Evolutionary conservation across 495 filamentous ascomycete genomes (phyloP).

Genomic region (Sordaria brevicollis): DNA sequence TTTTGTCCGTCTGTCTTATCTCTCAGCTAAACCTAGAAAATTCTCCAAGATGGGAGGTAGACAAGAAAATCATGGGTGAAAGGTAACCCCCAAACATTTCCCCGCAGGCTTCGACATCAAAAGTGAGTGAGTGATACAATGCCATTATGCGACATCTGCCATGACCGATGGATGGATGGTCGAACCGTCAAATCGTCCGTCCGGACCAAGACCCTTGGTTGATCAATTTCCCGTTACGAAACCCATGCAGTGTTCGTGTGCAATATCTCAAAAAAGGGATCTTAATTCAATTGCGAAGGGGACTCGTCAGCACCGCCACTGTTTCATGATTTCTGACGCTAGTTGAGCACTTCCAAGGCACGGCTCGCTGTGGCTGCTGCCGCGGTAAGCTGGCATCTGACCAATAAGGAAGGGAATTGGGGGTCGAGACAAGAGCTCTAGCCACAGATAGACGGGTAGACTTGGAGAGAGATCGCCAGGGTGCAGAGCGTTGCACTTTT

Average conservation of each 20-base stretch:
- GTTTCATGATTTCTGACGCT: too few species aligned
- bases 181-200: neutral
- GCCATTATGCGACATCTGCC: neutral
- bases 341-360: neutral
- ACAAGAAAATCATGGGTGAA: too few species aligned
- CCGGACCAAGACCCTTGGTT: slow-evolving; percentile 5
- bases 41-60: neutral
- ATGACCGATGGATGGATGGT: too few species aligned
- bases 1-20: neutral
- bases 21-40: neutral
- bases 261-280: neutral
- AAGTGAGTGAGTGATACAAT: neutral
- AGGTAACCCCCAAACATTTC: neutral
- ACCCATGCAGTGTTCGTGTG: neutral
- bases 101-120: neutral
- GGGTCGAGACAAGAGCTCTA: neutral
- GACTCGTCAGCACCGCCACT: slow-evolving; percentile 16
- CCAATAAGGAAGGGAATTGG: neutral
- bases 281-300: neutral
- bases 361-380: neutral
- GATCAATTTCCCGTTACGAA: slow-evolving; percentile 16
- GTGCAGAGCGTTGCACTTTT: neutral
- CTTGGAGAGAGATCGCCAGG: neutral
- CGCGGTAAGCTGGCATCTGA: neutral
- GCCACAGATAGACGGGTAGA: neutral